Percentiles rank a stretch among this genome's conserved stretches.
Conservation (phyloP, 495 filamentous ascomycete genomes). For the Aspergillus mulundensis region DNA sequence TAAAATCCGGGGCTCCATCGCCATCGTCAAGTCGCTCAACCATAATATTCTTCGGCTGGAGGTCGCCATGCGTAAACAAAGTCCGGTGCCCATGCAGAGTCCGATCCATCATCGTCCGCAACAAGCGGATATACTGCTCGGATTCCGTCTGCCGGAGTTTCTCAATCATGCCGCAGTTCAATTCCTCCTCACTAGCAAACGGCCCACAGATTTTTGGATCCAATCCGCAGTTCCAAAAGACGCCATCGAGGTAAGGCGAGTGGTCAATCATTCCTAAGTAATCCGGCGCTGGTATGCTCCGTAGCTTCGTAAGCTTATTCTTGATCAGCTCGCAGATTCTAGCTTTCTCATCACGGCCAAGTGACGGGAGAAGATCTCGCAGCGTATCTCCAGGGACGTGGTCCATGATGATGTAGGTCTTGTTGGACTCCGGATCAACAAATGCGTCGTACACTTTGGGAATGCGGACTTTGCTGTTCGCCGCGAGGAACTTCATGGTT, state of each 20-base stretch:
- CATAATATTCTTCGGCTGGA: conserved; percentile 33
- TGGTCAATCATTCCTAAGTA: conserved; percentile 7
- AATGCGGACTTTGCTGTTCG: conserved; percentile 20
- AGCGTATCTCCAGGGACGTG: conserved; percentile 17
- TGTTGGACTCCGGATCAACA: conserved; percentile 13
- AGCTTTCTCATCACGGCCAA: conserved; percentile 3
- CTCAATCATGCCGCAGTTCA: conserved; percentile 11
- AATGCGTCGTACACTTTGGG: conserved; percentile 21
- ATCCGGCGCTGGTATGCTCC: conserved; percentile 10
- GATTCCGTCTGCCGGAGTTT: conserved; percentile 8
- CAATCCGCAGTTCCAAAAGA: conserved; percentile 4
- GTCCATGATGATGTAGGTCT: conserved; percentile 22
- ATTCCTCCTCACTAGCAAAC: conserved; percentile 9
- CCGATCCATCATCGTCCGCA: conserved; percentile 16
- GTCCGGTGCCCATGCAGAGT: conserved; percentile 18
- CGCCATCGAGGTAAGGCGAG: conserved; percentile 8
- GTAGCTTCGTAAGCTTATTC: conserved; percentile 12
- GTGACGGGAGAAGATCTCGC: conserved; percentile 10
- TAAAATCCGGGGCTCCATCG: conserved; percentile 19
- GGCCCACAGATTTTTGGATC: conserved; percentile 12
- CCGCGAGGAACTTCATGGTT: conserved; percentile 21
- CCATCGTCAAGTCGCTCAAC: conserved; percentile 13
- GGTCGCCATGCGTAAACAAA: conserved; percentile 30
- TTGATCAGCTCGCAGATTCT: conserved; percentile 10
- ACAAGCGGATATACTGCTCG: conserved; percentile 11